phyloP scores from a whole-genome alignment of 495 filamentous ascomycete genomes.

The Talaromyces trachyspermus region DNA sequence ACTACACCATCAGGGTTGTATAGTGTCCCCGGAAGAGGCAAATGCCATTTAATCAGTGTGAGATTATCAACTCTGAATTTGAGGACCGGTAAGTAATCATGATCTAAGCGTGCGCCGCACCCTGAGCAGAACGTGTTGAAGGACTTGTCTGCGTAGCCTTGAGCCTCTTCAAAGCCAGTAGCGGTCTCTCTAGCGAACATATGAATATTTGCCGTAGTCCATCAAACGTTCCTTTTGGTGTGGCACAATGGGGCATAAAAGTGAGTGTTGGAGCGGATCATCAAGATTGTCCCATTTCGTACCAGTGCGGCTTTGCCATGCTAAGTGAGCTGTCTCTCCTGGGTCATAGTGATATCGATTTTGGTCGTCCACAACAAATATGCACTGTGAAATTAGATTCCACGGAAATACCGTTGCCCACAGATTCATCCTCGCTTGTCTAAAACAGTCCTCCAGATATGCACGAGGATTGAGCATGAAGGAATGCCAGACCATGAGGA shows the following conservation, averaged over 20 bases:
- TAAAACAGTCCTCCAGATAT: slow-evolving; percentile 72
- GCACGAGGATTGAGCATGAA: slow-evolving; percentile 75
- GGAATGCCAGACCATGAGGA: slow-evolving; percentile 86
- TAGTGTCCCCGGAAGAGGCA: slow-evolving; percentile 61
- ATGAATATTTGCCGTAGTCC: slow-evolving; percentile 48
- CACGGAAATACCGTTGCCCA: slow-evolving; percentile 69
- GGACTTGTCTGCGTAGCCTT: slow-evolving; percentile 58
- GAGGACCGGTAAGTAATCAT: slow-evolving; percentile 40
- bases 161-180: slow-evolving; percentile 17
- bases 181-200: slow-evolving; percentile 8
- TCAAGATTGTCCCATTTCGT: slow-evolving; percentile 53
- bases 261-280: slow-evolving; percentile 37
- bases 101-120: slow-evolving; percentile 37
- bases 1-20: slow-evolving; percentile 30
- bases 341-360: slow-evolving; percentile 53
- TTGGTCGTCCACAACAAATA: slow-evolving; percentile 38
- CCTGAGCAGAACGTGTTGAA: slow-evolving; percentile 34
- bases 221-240: slow-evolving; percentile 40
- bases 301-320: slow-evolving; percentile 46
- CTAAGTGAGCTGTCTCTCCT: slow-evolving; percentile 29
- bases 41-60: slow-evolving; percentile 27
- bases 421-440: slow-evolving; percentile 48
- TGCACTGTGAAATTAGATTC: slow-evolving; percentile 54
- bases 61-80: slow-evolving; percentile 53
- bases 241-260: slow-evolving; percentile 55